A percentile compares a stretch with the other conserved stretches of the same genome.
Evolutionary conservation across 2,329 filamentous ascomycete species (phyloP).

Genomic region (Zelopaecilomyces penicillatus): DNA sequence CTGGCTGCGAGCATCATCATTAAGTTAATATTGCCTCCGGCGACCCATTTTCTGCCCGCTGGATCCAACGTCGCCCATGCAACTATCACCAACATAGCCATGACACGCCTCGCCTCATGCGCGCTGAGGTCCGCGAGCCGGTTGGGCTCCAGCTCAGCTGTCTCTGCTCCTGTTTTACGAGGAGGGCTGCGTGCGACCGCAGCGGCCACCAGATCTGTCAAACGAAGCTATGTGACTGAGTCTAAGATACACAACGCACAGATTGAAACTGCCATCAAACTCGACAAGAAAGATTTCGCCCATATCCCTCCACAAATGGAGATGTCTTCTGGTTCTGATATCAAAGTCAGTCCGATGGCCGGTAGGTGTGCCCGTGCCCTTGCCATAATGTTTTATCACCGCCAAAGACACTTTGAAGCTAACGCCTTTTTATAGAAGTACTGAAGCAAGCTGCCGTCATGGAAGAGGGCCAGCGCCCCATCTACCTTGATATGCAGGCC

Average conservation of each 20-base stretch:
- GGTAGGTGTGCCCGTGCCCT: slow-evolving; percentile 23
- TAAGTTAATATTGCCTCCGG: slow-evolving; percentile 14
- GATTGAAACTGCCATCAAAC: slow-evolving; percentile 77
- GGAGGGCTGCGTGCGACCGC: slow-evolving; percentile 21
- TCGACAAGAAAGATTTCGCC: slow-evolving; percentile 77
- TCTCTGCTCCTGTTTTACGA: slow-evolving; percentile 20
- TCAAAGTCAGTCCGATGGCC: slow-evolving; percentile 66
- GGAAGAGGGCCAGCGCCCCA: slow-evolving; percentile 86
- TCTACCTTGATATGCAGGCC: slow-evolving; percentile 97
- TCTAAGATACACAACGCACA: slow-evolving; percentile 72
- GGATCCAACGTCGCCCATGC: slow-evolving; percentile 9
- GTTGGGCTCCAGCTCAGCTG: slow-evolving; percentile 36
- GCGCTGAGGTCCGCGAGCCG: slow-evolving; percentile 68
- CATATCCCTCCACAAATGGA: slow-evolving; percentile 34
- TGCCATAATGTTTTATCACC: background rate
- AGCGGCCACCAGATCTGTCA: slow-evolving; percentile 18
- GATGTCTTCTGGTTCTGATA: slow-evolving; percentile 37
- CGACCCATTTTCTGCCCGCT: slow-evolving; percentile 10
- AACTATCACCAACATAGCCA: slow-evolving; percentile 24
- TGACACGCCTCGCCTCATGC: slow-evolving; percentile 59
- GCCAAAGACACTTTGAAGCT: slow-evolving; percentile 1
- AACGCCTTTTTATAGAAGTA: slow-evolving; percentile 45
- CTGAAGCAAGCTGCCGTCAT: slow-evolving; percentile 87
- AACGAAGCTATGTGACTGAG: slow-evolving; percentile 74
- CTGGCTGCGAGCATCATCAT: background rate